Evolutionary conservation across 2,329 filamentous ascomycete species (phyloP).

Genomic region (Nannizziopsis arthrosporioides): DNA sequence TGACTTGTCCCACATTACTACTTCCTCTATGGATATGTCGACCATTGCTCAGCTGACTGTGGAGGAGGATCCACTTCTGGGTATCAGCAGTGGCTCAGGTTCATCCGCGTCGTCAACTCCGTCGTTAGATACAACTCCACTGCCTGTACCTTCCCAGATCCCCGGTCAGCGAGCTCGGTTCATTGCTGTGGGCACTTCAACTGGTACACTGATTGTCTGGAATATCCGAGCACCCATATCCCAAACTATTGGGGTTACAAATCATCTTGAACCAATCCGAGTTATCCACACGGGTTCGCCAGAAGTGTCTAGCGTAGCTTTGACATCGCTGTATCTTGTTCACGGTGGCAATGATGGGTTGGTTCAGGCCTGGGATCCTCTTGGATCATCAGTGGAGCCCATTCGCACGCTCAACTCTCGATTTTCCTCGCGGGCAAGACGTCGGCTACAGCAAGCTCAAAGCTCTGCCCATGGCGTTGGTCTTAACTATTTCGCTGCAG

Average conservation of each 20-base stretch:
- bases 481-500: constrained; percentile 67
- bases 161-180: constrained; percentile 76
- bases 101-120: constrained; percentile 46
- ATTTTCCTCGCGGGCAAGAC: constrained; percentile 69
- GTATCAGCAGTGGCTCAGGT: constrained; percentile 44
- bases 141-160: constrained; percentile 46
- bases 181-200: constrained; percentile 67
- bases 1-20: constrained; percentile 52
- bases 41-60: constrained; percentile 57
- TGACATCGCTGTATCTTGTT: constrained; percentile 77
- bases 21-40: constrained; percentile 62
- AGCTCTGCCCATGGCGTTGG: constrained; percentile 56
- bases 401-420: constrained; percentile 78
- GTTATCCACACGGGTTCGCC: constrained; percentile 84
- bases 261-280: constrained; percentile 58
- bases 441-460: constrained; percentile 57
- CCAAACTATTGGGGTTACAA: constrained; percentile 42
- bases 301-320: constrained; percentile 66
- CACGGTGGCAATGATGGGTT: constrained; percentile 91
- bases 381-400: constrained; percentile 66
- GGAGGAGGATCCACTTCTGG: constrained; percentile 65
- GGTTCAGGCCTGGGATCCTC: constrained; percentile 92
- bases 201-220: constrained; percentile 70
- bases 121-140: constrained; percentile 38
- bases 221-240: constrained; percentile 60